phyloP scores from a whole-genome alignment of 2,329 filamentous ascomycete genomes.

The Penicillium sp. region DNA sequence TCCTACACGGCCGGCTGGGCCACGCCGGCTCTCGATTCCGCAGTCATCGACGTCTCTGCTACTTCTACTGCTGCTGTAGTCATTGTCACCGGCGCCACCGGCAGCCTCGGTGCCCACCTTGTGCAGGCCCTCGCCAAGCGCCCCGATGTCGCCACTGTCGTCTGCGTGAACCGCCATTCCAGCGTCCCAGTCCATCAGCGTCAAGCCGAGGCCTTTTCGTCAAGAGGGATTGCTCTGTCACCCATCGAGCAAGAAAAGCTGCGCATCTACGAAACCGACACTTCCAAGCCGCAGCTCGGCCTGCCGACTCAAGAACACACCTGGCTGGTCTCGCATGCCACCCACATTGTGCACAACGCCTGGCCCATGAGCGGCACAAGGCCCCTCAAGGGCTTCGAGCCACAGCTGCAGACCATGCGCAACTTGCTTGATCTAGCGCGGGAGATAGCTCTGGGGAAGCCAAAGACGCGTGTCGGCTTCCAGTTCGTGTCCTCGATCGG shows the following conservation, averaged over 20 bases:
- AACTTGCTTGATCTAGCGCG: slow-evolving; percentile 18
- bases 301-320: slow-evolving; percentile 43
- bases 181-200: neutral
- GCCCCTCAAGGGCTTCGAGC: slow-evolving; percentile 11
- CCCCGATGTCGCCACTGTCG: neutral
- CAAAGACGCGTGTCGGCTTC: slow-evolving; percentile 9
- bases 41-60: neutral
- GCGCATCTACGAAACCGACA: slow-evolving; percentile 50
- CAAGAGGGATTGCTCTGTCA: neutral
- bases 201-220: neutral
- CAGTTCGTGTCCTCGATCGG: slow-evolving; percentile 17
- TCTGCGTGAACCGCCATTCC: neutral
- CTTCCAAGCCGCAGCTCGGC: slow-evolving; percentile 50
- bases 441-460: neutral
- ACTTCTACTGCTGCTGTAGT: neutral
- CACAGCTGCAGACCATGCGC: slow-evolving; percentile 14
- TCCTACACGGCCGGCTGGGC: neutral
- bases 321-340: slow-evolving; percentile 40
- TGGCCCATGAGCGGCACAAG: slow-evolving; percentile 20
- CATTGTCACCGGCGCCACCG: neutral
- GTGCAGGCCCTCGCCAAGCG: neutral
- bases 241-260: slow-evolving; percentile 34
- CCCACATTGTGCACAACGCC: slow-evolving; percentile 45
- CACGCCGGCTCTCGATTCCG: neutral
- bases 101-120: neutral